These are phyloP conservation scores for Arabis alpina DNA, from an alignment of 345 rosid genomes.

Conservation along the genomic window DNA sequence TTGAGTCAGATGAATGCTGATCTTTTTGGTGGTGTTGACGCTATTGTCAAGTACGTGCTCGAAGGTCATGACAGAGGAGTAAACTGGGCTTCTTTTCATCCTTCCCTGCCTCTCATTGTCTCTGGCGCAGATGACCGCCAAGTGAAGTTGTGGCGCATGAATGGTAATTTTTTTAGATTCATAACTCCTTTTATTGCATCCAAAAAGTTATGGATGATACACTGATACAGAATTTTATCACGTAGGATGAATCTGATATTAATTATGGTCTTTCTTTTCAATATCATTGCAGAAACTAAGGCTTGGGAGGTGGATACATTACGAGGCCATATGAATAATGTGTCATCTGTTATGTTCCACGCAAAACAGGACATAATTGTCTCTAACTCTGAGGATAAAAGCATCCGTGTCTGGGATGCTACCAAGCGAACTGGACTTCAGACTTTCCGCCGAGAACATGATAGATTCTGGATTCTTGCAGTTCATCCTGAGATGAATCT, in stretches of 20 bases:
- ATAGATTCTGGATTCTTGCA: conserved; percentile 86
- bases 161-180: conserved; percentile 42
- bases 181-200: too few relatives aligned
- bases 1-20: conserved; percentile 86
- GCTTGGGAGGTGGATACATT: conserved; percentile 96
- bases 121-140: conserved; percentile 96
- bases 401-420: conserved; percentile 94
- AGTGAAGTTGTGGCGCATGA: conserved; percentile 93
- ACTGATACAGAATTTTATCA: too few relatives aligned
- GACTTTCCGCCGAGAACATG: conserved; percentile 92
- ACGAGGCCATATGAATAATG: conserved; percentile 90
- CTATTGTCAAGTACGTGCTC: conserved; percentile 88
- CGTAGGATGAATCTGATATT: not conserved
- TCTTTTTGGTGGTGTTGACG: conserved; percentile 86
- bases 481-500: conserved; percentile 92
- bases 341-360: conserved; percentile 90
- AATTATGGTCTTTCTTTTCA: conserved; percentile 2
- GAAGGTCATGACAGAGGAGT: conserved; percentile 96
- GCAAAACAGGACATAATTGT: conserved; percentile 89
- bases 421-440: conserved; percentile 88
- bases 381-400: conserved; percentile 89
- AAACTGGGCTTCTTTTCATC: conserved; percentile 96
- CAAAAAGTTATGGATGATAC: too few relatives aligned
- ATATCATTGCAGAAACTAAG: conserved; percentile 72
- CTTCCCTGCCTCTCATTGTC: conserved; percentile 79